These are phyloP conservation scores for Gossypium davidsonii DNA, from an alignment of 441 rosid species.

Conservation along the genomic window DNA sequence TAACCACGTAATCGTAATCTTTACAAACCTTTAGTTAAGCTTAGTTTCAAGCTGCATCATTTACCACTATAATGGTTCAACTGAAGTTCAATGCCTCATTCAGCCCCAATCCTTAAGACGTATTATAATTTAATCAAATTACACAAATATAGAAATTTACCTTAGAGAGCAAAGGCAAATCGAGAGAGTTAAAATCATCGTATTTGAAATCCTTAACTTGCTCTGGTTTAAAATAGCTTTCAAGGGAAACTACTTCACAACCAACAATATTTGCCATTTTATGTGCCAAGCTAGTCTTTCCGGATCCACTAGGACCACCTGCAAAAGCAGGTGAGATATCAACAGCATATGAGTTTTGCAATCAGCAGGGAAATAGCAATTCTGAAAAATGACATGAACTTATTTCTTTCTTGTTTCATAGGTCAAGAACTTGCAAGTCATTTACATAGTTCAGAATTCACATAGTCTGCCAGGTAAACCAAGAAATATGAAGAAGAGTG, in stretches of 20 bases:
- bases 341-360: background rate
- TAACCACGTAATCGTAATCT: background rate
- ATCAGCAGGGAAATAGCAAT: background rate
- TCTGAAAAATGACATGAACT: background rate
- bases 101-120: background rate
- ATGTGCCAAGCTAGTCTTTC: conserved; percentile 98
- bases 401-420: background rate
- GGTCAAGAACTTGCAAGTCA: background rate
- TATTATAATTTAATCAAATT: conserved; percentile 6
- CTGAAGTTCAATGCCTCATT: background rate
- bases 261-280: conserved; percentile 99
- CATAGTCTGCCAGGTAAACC: background rate
- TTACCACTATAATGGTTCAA: background rate
- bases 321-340: conserved; percentile 25
- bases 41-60: background rate
- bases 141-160: conserved; percentile 29
- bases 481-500: background rate
- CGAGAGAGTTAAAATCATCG: conserved; percentile 88
- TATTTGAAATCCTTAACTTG: conserved; percentile 86
- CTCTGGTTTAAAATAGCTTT: conserved; percentile 82
- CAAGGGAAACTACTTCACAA: conserved; percentile 98
- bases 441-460: background rate
- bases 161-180: conserved; percentile 83
- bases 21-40: background rate
- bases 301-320: conserved; percentile 99